Evolutionary conservation across 495 filamentous ascomycete species (phyloP), one percentile per base, ranked within the genome.

Genomic region (Aspergillus sclerotiicarbonarius): DNA sequence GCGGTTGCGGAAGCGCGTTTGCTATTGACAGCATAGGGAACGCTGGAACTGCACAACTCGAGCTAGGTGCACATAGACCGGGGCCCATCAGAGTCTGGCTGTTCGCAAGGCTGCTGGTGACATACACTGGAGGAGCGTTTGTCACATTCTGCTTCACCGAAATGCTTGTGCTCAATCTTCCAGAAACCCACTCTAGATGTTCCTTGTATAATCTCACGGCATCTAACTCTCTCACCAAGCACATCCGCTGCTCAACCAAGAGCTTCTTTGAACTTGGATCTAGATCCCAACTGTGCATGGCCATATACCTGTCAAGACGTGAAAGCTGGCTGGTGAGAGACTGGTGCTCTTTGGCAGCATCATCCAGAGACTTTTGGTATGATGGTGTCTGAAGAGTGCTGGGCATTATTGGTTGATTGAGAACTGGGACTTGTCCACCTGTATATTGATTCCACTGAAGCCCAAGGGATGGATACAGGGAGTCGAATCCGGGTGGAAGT

Each of bases 241-340:
- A 58, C 49, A 61, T 71, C 12, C 75, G 68, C 51, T 73, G 70
- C 13, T 71, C 67, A 45, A 76, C 68, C 12, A 76, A 51, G 29
- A 63, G 51, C 8, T 66, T 61, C 54, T 75, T 73, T 3, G 67
- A 64, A 10, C 62, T 48, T 13, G 67, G 56, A 10, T 66, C 66
- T 25, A 78, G 62, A 31, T 75, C 65, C 61, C 73, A 74, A 8
- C 65, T 63, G 52, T 75, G 66, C 21, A 78, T 53, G 8, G 75
- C 75, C 57, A 72, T 72, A 37, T 77, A 64, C 51, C 71, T 67
- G 44, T 78, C 74, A 12, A 78, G 58, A 13, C 61, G 67, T 0
- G 63, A 64, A 4, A 78, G 68, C 32, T 76, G 59, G 1, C 59
- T 51, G 10, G 67, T 68, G 43, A 77, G 61, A n/a, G 43, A 48